Evolutionary conservation across 2,329 filamentous ascomycete species (phyloP).

Genomic region (Gyromitra esculenta): DNA sequence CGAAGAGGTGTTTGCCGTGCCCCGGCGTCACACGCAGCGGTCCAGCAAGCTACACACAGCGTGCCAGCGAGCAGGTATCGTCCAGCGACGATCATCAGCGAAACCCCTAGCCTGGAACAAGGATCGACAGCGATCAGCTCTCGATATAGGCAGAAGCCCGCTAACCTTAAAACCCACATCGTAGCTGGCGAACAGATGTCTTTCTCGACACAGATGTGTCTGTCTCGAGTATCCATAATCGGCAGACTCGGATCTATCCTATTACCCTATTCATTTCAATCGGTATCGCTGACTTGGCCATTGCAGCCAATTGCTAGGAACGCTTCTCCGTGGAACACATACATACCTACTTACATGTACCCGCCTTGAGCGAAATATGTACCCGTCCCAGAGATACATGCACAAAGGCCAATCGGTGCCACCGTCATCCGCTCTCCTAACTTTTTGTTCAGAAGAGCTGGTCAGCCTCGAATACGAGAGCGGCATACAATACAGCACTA

Average conservation of each 20-base stretch:
- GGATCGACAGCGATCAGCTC: not conserved
- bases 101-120: not conserved
- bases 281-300: not conserved
- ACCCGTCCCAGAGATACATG: not conserved
- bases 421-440: not conserved
- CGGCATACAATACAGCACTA: not conserved
- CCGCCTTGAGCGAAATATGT: not conserved
- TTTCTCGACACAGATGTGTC: not conserved
- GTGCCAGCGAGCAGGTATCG: not conserved
- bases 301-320: not conserved
- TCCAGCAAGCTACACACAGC: not conserved
- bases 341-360: too few relatives aligned
- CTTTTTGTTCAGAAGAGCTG: not conserved
- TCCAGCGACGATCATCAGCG: not conserved
- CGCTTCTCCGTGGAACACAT: not conserved
- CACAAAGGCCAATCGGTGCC: not conserved
- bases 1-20: not conserved
- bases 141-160: not conserved
- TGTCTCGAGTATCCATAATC: not conserved
- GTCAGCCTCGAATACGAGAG: not conserved
- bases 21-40: not conserved
- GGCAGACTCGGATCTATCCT: not conserved
- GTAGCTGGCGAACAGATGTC: not conserved
- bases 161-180: conserved; percentile 6
- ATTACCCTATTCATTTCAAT: not conserved